These are phyloP conservation scores for Pseudoturritis turrita DNA, from an alignment of 345 rosid species.

Conservation along the genomic window DNA sequence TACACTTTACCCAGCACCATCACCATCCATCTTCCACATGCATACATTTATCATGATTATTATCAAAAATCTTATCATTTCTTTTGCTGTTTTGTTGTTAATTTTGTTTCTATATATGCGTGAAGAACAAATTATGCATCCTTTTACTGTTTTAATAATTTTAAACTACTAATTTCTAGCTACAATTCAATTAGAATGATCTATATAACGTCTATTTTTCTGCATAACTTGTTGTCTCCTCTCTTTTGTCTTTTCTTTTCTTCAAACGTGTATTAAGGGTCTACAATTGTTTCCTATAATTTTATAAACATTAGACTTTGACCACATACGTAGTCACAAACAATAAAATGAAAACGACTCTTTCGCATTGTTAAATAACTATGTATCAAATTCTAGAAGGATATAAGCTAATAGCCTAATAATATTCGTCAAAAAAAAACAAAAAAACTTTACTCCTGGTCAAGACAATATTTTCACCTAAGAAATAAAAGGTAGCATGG, in stretches of 20 bases:
- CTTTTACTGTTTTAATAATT: background rate
- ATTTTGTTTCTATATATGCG: background rate
- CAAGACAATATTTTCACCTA: constrained; percentile 1
- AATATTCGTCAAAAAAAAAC: background rate
- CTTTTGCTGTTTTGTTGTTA: constrained; percentile 5
- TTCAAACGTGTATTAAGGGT: constrained; percentile 10
- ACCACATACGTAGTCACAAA: background rate
- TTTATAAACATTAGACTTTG: constrained; percentile 9
- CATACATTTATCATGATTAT: constrained; percentile 25
- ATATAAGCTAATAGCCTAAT: background rate
- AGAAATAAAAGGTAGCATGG: background rate
- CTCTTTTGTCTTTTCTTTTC: background rate
- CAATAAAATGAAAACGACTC: background rate
- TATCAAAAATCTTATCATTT: background rate
- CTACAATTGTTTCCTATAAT: background rate
- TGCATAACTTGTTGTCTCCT: background rate
- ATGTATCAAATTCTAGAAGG: constrained; percentile 11
- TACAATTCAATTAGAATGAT: background rate
- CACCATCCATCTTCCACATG: constrained; percentile 26
- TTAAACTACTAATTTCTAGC: background rate
- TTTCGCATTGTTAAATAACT: background rate
- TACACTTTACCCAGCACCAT: constrained; percentile 38
- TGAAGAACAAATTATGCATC: background rate
- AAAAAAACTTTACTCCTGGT: background rate
- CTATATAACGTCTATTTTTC: background rate